These are phyloP conservation scores for Ogataea henricii DNA, from an alignment of 805 yeast species.

Conservation along the genomic window DNA sequence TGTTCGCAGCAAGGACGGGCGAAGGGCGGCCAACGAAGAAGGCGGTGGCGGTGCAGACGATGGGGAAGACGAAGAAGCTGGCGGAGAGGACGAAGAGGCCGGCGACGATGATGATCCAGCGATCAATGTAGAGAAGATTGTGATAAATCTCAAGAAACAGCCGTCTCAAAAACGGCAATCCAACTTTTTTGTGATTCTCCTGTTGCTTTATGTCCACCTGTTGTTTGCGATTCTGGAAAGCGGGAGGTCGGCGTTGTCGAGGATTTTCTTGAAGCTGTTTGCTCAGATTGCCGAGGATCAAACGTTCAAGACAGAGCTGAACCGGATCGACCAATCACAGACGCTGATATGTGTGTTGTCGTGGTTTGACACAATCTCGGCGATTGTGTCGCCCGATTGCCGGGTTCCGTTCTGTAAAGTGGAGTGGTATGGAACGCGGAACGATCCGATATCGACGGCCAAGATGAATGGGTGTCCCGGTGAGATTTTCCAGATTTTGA, in stretches of 20 bases:
- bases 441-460: constrained; percentile 47
- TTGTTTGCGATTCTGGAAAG: constrained; percentile 55
- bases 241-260: constrained; percentile 53
- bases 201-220: constrained; percentile 55
- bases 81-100: constrained; percentile 17
- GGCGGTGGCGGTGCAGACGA: constrained; percentile 11
- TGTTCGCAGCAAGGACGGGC: constrained; percentile 34
- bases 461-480: constrained; percentile 64
- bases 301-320: constrained; percentile 44
- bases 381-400: constrained; percentile 58
- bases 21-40: constrained; percentile 1
- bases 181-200: constrained; percentile 48
- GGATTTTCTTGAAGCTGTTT: constrained; percentile 51
- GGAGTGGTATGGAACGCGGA: constrained; percentile 52
- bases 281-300: constrained; percentile 50
- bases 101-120: constrained; percentile 13
- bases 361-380: constrained; percentile 62
- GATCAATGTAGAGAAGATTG: constrained; percentile 37
- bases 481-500: constrained; percentile 50
- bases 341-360: constrained; percentile 52
- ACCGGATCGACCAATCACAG: constrained; percentile 50
- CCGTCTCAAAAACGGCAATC: constrained; percentile 39
- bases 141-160: constrained; percentile 40
- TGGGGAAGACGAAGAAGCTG: constrained; percentile 9
- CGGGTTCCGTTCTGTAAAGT: constrained; percentile 54